Evolutionary conservation across 768 basidiomycete species (phyloP), one percentile per base, ranked within the genome.

Genomic region (Suillus lakei): DNA sequence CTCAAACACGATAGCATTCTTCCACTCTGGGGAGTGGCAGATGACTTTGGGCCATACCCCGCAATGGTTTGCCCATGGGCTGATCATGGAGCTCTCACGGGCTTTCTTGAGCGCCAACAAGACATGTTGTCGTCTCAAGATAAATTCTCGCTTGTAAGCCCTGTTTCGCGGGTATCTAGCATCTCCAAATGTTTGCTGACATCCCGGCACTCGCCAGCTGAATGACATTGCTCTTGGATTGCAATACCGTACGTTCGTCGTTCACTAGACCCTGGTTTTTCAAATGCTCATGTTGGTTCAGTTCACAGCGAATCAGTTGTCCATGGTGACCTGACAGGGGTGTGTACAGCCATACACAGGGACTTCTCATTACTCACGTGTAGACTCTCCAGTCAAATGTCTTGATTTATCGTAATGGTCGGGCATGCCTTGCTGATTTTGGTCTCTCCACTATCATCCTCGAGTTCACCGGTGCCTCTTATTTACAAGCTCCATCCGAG

Each of bases 401-500:
- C 43, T 51, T 66, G 13, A 60, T 83, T 13, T 13, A 13, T 48
- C n/a, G 12, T 6, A 48, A 48, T 5, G n/a, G n/a, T 13, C 46
- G 46, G n/a, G 46, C 23, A 48, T 48, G 46, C 23, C n/a, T 48
- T 12, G 46, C 46, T 48, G 46, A 48, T 48, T 48, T 83, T 65
- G 83, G 82, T 4, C 70, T 83, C 7, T 83, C 81, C 26, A 80
- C 68, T 28, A 76, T 83, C 55, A 70, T 78, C 16, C 71, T 70
- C 21, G 79, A 81, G 62, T 72, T 78, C 61, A 69, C 75, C 39
- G 70, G 73, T 18, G 3, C 75, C 71, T 62, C 50, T 9, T 62
- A 62, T 28, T 8, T 23, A 62, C 46, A 23, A 48, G 46, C 12
- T 23, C 46, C 12, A 48, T 48, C 23, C 46, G 46, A 13, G 46